Evolutionary conservation across 108 stramenopile species (phyloP).

Genomic region (Craspedostauros australis): DNA sequence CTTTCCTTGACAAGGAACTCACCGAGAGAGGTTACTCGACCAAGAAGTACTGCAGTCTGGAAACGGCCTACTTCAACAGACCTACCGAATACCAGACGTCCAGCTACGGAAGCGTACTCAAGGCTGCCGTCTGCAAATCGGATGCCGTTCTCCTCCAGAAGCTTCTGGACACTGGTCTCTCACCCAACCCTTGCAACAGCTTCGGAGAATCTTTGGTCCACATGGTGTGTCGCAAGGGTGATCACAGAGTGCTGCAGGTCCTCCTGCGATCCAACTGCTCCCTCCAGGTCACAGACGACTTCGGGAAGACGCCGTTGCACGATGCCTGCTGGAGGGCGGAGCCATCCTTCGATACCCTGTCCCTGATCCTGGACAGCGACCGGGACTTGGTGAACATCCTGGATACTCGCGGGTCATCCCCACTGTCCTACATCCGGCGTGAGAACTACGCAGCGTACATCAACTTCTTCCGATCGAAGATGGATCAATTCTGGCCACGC

Average conservation of each 20-base stretch:
- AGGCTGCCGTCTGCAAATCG: slow-evolving; percentile 48
- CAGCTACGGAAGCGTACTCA: slow-evolving; percentile 56
- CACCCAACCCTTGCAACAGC: slow-evolving; percentile 33
- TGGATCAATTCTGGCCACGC: slow-evolving; percentile 48
- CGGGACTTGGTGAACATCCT: no score
- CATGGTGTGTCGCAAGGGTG: slow-evolving; percentile 1
- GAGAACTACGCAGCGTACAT: no score
- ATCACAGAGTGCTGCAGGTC: slow-evolving; percentile 2
- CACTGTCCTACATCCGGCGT: slow-evolving; percentile 2
- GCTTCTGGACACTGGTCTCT: slow-evolving; percentile 50
- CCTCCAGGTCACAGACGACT: no score
- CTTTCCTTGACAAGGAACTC: slow-evolving; percentile 43
- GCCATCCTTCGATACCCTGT: no score
- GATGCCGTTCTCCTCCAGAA: slow-evolving; percentile 34
- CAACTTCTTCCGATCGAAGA: no score
- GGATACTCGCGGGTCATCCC: slow-evolving; percentile 3
- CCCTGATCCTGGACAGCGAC: no score
- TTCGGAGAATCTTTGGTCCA: slow-evolving; percentile 8
- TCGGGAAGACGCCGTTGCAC: no score
- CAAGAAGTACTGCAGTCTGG: slow-evolving; percentile 40
- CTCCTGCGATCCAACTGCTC: slow-evolving; percentile 28
- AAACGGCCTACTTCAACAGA: slow-evolving; percentile 55
- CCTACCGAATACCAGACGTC: slow-evolving; percentile 67
- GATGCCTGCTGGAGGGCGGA: no score
- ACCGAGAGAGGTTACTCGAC: slow-evolving; percentile 63